Evolutionary conservation across 2,329 filamentous ascomycete species (phyloP), one percentile per base, ranked within the genome.

Genomic region (Hypoxylon sp.): DNA sequence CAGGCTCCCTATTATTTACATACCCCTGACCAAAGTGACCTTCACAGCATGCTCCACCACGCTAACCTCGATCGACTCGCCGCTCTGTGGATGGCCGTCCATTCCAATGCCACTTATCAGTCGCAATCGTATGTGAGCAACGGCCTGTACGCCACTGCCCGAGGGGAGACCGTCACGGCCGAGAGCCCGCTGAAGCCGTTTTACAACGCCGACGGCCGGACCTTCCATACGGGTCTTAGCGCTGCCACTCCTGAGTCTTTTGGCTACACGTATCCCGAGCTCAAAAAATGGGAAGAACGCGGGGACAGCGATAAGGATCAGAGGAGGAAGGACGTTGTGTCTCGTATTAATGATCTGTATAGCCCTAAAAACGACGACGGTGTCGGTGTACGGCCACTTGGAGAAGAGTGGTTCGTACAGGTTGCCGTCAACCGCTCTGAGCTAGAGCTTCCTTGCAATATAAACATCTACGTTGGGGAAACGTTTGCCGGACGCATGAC

Each of bases 51-150:
- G 80, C 80, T 86, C 7, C 84, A 86, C 67, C 83, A 86, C 78
- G 78, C 82, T 71, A 89, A 91, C 74, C 80, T 91, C 59, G 88
- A 91, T 73, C 84, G 89, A 17, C 81, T 90, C 11, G 85, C 87
- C 66, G 84, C 86, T 1, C 76, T 85, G 60, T 85, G 81, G 81
- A 78, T 83, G 72, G 80, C 79, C 14, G 77, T 82, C 36, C 74
- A 83, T 65, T 76, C 75, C 60, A 69, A 77, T 25, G 63, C 75
- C 14, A 75, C 79, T 0, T 70, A 79, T 7, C 69, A 75, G n/a
- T 67, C 64, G 1, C 72, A 77, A 11, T 52, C 74, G 1, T 76
- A 75, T 43, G 68, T 64, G 5, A 78, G 77, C 45, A 60, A 50
- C 34, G 78, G 79, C 28, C 74, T 77, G 50, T 88, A 79, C 71